phyloP scores from a whole-genome alignment of 2,329 filamentous ascomycete genomes.

The Septoria petroselini region DNA sequence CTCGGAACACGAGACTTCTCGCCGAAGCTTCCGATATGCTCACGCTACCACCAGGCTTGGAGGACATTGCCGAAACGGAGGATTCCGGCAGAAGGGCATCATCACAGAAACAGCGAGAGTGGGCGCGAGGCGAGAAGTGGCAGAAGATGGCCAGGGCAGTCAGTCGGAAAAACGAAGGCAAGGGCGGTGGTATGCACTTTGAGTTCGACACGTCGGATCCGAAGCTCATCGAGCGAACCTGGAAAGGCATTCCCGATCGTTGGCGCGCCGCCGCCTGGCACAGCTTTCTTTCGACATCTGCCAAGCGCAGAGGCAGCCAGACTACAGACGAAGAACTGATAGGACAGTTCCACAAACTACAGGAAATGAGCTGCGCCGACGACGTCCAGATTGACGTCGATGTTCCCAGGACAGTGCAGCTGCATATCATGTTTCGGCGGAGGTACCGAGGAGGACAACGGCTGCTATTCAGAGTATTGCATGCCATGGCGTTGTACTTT shows the following conservation, averaged over 20 bases:
- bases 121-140: constrained; percentile 64
- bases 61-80: constrained; percentile 46
- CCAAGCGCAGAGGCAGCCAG: constrained; percentile 58
- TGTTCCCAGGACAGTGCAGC: constrained; percentile 88
- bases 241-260: constrained; percentile 96
- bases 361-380: constrained; percentile 73
- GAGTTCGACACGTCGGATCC: constrained; percentile 79
- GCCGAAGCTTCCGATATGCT: constrained; percentile 65
- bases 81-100: constrained; percentile 50
- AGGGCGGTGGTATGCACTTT: constrained; percentile 61
- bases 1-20: constrained; percentile 52
- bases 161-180: constrained; percentile 31
- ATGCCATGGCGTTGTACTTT: constrained; percentile 87
- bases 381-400: constrained; percentile 97
- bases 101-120: constrained; percentile 57
- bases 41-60: constrained; percentile 54
- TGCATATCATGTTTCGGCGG: constrained; percentile 94
- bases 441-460: constrained; percentile 91
- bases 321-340: constrained; percentile 70
- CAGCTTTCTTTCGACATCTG: constrained; percentile 79
- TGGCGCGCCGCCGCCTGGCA: constrained; percentile 95
- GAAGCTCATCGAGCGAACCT: constrained; percentile 81
- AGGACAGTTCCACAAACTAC: constrained; percentile 66
- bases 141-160: constrained; percentile 59
- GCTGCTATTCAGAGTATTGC: constrained; percentile 85